Evolutionary conservation across 305 asterid genomes (phyloP), one percentile per base, ranked within the genome.

Genomic region (Salvia sclarea): DNA sequence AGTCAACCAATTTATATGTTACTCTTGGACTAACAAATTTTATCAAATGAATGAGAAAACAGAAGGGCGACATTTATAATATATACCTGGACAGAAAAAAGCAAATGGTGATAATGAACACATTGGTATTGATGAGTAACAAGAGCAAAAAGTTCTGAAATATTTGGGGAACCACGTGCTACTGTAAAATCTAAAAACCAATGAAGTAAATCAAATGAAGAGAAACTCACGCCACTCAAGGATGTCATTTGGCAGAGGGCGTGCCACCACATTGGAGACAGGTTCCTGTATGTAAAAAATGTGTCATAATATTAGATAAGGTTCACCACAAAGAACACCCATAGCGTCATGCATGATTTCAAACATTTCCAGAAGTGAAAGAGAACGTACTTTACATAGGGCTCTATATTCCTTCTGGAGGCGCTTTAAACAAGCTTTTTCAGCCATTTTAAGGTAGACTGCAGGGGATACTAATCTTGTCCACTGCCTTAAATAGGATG

Each of bases 331-430:
- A 68, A 68, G 25, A 57, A 48, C 14, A 43, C 35, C 48, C 17
- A 31, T 30, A 61, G 9, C 60, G 52, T 30, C 35, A 74, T 43
- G 61, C 57, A 52, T 61, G 74, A 35, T 72, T 61, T 58, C 43
- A 20, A 55, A 64, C 57, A 37, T 54, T 63, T 63, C 54, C 30
- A 65, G 53, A 74, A 52, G 62, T 20, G 63, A 59, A 63, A 35
- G 68, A 47, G 40, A 20, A 57, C 92, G 76, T 82, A 94, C 99
- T 80, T 91, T 91, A 77, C 95, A 89, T 45, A 94, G 93, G 61
- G 97, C 84, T 86, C 96, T 82, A 77, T 87, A 91, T 81, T 94
- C 99, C 82, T 91, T 94, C 78, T 89, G 99, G 43, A 94, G 96
- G 75, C 99, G 98, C 82, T 85, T 87, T 40, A 87, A 89, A 53